Conservation (phyloP, 1,284 basidiomycete species). For the Omphalotus olearius region DNA sequence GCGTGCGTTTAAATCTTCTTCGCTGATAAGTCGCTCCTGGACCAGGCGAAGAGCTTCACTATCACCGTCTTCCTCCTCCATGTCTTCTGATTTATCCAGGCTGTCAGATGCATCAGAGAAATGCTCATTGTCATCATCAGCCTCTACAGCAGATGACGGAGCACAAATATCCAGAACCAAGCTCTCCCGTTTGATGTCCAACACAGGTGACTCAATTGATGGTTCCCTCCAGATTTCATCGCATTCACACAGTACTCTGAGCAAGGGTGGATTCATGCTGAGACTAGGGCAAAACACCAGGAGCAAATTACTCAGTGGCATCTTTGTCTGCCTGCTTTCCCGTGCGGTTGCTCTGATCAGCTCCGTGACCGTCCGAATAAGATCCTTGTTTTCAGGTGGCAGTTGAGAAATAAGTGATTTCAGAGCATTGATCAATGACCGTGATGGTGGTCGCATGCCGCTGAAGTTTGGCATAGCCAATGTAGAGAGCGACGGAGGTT, state of each 20-base stretch:
- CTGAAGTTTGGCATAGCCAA: conserved; percentile 64
- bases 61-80: neutral
- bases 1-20: conserved; percentile 1
- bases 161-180: conserved; percentile 25
- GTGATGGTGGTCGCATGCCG: conserved; percentile 55
- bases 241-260: conserved; percentile 70
- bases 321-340: conserved; percentile 67
- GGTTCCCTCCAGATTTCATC: conserved; percentile 56
- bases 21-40: neutral
- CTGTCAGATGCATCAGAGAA: conserved; percentile 1
- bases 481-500: conserved; percentile 74
- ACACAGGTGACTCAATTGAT: conserved; percentile 26
- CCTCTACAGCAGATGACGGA: conserved; percentile 1
- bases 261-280: conserved; percentile 71
- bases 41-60: neutral
- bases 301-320: conserved; percentile 79
- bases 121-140: neutral
- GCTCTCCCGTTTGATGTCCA: conserved; percentile 39
- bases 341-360: conserved; percentile 66
- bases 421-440: conserved; percentile 46
- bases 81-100: neutral
- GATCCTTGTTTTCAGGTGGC: conserved; percentile 68
- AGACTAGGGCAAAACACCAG: conserved; percentile 79
- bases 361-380: conserved; percentile 69
- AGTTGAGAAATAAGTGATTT: conserved; percentile 58